Evolutionary conservation across 257 asterid genomes (phyloP).

Genomic region (Ophiorrhiza pumila): DNA sequence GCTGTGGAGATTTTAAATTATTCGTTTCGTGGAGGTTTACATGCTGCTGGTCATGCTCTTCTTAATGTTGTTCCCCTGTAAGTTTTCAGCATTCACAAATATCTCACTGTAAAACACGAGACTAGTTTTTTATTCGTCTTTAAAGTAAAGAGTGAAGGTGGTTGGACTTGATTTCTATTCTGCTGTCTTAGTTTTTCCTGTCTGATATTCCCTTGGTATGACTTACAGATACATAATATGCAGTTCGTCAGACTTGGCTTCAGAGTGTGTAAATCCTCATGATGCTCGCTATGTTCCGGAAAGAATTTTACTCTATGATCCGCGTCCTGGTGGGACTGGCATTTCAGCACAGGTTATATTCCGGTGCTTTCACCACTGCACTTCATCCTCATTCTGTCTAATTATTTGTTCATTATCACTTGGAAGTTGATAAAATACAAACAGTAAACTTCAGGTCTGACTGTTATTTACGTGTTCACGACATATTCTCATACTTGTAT

Average conservation of each 20-base stretch:
- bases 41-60: slow-evolving; percentile 96
- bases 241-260: slow-evolving; percentile 81
- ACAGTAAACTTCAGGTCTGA: background rate
- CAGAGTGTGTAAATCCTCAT: slow-evolving; percentile 86
- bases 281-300: slow-evolving; percentile 75
- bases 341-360: slow-evolving; percentile 74
- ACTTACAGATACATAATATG: slow-evolving; percentile 70
- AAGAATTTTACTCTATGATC: slow-evolving; percentile 90
- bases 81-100: slow-evolving; percentile 33
- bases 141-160: background rate
- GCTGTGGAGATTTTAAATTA: slow-evolving; percentile 47
- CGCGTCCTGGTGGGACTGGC: slow-evolving; percentile 97
- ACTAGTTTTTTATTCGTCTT: slow-evolving; percentile 2
- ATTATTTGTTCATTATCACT: background rate
- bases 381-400: background rate
- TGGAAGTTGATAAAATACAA: background rate
- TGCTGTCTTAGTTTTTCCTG: background rate
- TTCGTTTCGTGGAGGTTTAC: slow-evolving; percentile 86
- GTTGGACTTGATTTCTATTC: slow-evolving; percentile 6
- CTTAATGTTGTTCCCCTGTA: slow-evolving; percentile 84
- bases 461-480: background rate
- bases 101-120: slow-evolving; percentile 5
- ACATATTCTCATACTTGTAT: background rate
- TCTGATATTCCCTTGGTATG: slow-evolving; percentile 25
- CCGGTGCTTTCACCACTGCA: background rate